A percentile compares a stretch with the other conserved stretches of the same genome.
phyloP scores from a whole-genome alignment of 2,329 filamentous ascomycete species.

The Monilinia polystroma region DNA sequence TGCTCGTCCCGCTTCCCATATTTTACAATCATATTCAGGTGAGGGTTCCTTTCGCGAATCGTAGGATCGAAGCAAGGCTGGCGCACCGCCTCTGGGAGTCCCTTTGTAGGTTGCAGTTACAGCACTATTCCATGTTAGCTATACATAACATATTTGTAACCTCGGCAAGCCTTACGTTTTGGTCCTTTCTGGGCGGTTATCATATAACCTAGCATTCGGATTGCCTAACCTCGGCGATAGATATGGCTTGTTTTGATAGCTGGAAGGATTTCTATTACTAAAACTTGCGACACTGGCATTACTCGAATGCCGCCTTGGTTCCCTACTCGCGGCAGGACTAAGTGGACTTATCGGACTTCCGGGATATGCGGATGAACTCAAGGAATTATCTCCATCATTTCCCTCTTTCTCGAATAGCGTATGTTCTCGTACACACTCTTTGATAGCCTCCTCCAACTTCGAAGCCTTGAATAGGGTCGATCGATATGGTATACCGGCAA shows the following conservation, averaged over 20 bases:
- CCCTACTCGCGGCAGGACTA: conserved; percentile 37
- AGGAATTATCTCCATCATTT: conserved; percentile 58
- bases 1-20: conserved; percentile 96
- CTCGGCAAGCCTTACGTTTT: conserved; percentile 71
- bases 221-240: conserved; percentile 66
- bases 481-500: conserved; percentile 91
- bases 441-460: conserved; percentile 90
- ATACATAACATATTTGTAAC: not conserved
- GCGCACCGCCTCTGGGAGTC: conserved; percentile 63
- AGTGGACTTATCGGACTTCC: conserved; percentile 46
- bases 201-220: conserved; percentile 83
- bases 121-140: conserved; percentile 56
- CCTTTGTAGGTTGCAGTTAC: conserved; percentile 91
- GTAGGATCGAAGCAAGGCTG: conserved; percentile 84
- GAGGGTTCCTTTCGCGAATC: conserved; percentile 90
- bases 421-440: conserved; percentile 81
- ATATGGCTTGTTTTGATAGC: conserved; percentile 55
- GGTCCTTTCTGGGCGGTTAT: conserved; percentile 78
- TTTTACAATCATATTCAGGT: conserved; percentile 88
- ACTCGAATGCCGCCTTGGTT: conserved; percentile 62
- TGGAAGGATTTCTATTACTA: conserved; percentile 63
- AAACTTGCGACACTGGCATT: conserved; percentile 82
- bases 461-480: conserved; percentile 97
- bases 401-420: conserved; percentile 79
- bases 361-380: conserved; percentile 22